Evolutionary conservation across 1,139 yeast genomes (phyloP), one percentile per base, ranked within the genome.

Genomic region (Debaryomyces udenii): DNA sequence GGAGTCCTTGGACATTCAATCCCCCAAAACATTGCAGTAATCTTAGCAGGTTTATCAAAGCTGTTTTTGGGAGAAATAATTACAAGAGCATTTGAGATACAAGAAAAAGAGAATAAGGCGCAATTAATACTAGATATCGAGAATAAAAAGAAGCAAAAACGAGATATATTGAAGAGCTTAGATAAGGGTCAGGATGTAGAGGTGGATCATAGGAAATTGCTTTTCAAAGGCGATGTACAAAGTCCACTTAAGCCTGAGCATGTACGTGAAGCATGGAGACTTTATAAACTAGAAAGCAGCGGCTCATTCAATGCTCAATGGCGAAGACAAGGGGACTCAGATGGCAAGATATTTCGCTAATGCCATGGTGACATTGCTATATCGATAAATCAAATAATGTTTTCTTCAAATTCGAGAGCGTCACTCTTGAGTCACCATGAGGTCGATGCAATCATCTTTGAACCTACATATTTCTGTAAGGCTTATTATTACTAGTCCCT

Each of bases 11-110:
- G 90, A 17, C 96, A 90, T 57, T 81, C 85, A 34, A 81, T 90
- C n/a, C 84, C 94, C 1, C 89, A 80, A 43, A 87, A 86, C 48
- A 83, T 90, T 14, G 88, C 96, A 0, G 82, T 87, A 37, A 83
- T 90, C 4, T 64, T 91, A 38, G 89, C 94, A 6, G 96, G 97
- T 61, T 77, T 90, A 42, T 85, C 96, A 2, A 91, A 91, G 58
- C 87, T 88, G 57, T 86, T 87, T 59, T 76, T 90, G 10, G 96
- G 96, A 9, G 97, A 93, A 52, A 76, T 91, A 6, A 84, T 91
- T 16, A 95, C 93, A 45, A 74, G 80, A 53, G 96, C 96, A 0
- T 73, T 85, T 46, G 86, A 81, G 43, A 80, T 85, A 1, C 85
- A 82, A 52, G 69, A 75, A 42, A 65, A 78, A 42, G 80, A 80